Percentiles rank a stretch among this genome's conserved stretches.
These are phyloP conservation scores for Xylaria sp. DNA, from an alignment of 2,329 filamentous ascomycete genomes.

Conservation along the genomic window DNA sequence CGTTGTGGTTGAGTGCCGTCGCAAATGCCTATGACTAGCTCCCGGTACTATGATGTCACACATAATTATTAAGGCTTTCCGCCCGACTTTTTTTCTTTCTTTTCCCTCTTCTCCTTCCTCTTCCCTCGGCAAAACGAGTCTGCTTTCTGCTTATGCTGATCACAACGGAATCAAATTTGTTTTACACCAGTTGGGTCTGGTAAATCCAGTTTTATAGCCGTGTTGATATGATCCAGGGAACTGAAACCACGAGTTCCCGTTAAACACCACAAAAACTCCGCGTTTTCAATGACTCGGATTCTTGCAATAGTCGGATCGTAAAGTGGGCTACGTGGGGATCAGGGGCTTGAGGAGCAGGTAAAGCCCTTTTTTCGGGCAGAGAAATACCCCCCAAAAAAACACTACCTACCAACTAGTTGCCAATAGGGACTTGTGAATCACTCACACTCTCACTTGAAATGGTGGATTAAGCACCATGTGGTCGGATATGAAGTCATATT, in stretches of 20 bases:
- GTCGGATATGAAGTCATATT: background rate
- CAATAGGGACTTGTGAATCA: background rate
- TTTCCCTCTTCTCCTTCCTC: background rate
- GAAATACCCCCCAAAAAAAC: background rate
- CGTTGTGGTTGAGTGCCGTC: constrained; percentile 13
- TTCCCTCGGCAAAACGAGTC: background rate
- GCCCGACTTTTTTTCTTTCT: background rate
- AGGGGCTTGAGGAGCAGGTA: background rate
- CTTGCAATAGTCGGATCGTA: background rate
- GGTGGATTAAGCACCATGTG: background rate
- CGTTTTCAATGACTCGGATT: constrained; percentile 15
- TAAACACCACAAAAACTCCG: background rate
- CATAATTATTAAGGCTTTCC: background rate
- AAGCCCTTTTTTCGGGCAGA: constrained; percentile 8
- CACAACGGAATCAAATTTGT: background rate
- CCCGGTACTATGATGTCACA: constrained; percentile 20
- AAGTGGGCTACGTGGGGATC: constrained; percentile 18
- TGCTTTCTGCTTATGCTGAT: background rate
- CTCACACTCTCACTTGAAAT: background rate
- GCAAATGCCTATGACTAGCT: background rate
- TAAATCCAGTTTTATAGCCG: background rate
- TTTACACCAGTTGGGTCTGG: background rate
- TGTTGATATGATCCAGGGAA: background rate
- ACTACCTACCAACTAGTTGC: background rate
- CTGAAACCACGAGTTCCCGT: background rate